Conservation (phyloP, 176 grass and related monocot species). For the Calamus simplicifolius region DNA sequence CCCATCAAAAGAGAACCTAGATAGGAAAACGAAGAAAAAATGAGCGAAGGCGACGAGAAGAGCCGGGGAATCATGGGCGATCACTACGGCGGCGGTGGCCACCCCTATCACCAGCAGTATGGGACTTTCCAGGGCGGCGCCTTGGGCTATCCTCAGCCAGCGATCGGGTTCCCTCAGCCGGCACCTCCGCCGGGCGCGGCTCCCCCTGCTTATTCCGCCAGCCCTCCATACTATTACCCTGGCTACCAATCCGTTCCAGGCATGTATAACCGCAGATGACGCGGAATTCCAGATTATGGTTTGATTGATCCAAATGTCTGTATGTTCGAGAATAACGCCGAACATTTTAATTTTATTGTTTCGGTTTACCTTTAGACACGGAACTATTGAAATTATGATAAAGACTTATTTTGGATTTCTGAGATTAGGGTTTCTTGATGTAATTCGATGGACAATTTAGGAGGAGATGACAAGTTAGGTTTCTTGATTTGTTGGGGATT, state of each 20-base stretch:
- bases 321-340: too few relatives aligned
- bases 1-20: too few relatives aligned
- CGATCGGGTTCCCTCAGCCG: constrained; percentile 25
- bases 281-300: too few relatives aligned
- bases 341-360: too few relatives aligned
- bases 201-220: constrained; percentile 38
- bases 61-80: constrained; percentile 4
- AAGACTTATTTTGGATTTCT: too few relatives aligned
- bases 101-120: constrained; percentile 16
- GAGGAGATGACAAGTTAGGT: too few relatives aligned
- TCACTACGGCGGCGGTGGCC: constrained; percentile 2
- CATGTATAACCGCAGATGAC: constrained; percentile 1
- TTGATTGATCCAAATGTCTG: too few relatives aligned
- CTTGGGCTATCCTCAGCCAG: constrained; percentile 5
- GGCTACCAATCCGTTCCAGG: constrained; percentile 72
- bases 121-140: constrained; percentile 20
- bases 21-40: background rate
- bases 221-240: constrained; percentile 48
- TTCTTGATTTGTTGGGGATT: too few relatives aligned
- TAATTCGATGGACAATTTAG: too few relatives aligned
- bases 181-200: constrained; percentile 7
- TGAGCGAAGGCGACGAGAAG: constrained; percentile 3
- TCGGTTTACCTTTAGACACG: too few relatives aligned
- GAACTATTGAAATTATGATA: too few relatives aligned
- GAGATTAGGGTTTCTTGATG: too few relatives aligned